These are phyloP conservation scores for Logfia minima DNA, from an alignment of 129 eudicot genomes.

Conservation along the genomic window DNA sequence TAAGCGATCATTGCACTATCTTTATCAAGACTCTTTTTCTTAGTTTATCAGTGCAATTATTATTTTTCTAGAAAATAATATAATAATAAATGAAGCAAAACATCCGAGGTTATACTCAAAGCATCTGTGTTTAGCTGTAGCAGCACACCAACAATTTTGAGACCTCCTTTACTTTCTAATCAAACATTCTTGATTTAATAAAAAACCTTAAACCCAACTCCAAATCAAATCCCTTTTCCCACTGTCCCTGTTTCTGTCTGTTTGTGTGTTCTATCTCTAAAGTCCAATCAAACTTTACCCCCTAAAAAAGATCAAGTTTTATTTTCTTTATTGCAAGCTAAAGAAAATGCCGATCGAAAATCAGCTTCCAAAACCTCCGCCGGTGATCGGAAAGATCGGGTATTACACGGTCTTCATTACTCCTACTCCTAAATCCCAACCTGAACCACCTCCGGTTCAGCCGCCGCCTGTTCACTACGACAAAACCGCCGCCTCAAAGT, in stretches of 20 bases:
- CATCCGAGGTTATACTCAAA: constrained; percentile 19
- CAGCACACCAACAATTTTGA: constrained; percentile 21
- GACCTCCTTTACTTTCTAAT: constrained; percentile 14
- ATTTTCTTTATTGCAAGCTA: not conserved
- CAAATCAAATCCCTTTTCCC: constrained; percentile 29
- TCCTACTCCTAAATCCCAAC: constrained; percentile 45
- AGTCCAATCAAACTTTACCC: constrained; percentile 21
- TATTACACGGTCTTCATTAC: constrained; percentile 91
- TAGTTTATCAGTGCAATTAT: too few relatives aligned
- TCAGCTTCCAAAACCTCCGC: constrained; percentile 53
- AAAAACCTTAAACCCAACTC: not conserved
- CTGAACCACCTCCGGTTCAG: constrained; percentile 36
- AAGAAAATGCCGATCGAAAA: constrained; percentile 42
- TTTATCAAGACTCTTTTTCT: too few relatives aligned
- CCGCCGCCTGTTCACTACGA: constrained; percentile 53
- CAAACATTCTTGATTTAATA: constrained; percentile 26
- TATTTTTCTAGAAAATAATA: too few relatives aligned
- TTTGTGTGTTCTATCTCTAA: constrained; percentile 8
- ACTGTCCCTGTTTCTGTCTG: not conserved
- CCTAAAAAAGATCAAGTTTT: not conserved
- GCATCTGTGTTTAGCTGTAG: constrained; percentile 33
- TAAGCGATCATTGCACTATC: too few relatives aligned
- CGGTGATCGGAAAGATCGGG: constrained; percentile 89
- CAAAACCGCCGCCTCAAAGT: constrained; percentile 41
- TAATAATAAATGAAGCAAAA: not conserved